These are phyloP conservation scores for Phlegmacium glaucopus DNA, from an alignment of 768 basidiomycete species.

Conservation along the genomic window DNA sequence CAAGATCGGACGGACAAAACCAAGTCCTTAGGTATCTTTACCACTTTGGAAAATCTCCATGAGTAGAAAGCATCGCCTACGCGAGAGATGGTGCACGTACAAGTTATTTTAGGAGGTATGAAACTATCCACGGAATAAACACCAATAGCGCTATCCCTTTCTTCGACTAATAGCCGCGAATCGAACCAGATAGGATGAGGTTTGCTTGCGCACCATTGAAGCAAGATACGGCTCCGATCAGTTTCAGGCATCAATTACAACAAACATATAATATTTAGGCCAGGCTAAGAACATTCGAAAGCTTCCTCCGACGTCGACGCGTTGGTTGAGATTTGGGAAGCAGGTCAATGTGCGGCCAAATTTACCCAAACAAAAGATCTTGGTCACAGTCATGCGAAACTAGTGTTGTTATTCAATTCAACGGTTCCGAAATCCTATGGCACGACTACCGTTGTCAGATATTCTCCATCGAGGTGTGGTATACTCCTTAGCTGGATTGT, in stretches of 20 bases:
- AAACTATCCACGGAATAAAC: constrained; percentile 30
- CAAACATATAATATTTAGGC: constrained; percentile 3
- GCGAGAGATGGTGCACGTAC: constrained; percentile 26
- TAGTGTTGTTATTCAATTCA: background rate
- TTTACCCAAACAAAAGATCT: background rate
- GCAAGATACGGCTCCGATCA: constrained; percentile 25
- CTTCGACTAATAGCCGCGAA: constrained; percentile 34
- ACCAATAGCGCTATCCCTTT: constrained; percentile 26
- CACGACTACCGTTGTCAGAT: constrained; percentile 16
- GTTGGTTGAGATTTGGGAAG: too few species aligned
- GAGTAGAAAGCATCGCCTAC: constrained; percentile 4
- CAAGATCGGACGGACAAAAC: constrained; percentile 62
- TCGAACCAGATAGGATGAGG: constrained; percentile 39
- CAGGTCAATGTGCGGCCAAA: background rate
- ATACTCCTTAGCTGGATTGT: constrained; percentile 47
- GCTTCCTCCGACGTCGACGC: too few species aligned
- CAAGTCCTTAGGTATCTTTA: constrained; percentile 57
- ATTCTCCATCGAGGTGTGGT: constrained; percentile 49
- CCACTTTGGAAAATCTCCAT: constrained; percentile 43
- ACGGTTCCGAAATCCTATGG: constrained; percentile 10
- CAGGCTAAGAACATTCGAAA: background rate
- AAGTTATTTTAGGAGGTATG: constrained; percentile 32
- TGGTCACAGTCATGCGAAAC: background rate
- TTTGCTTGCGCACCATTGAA: constrained; percentile 49
- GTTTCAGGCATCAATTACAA: background rate